A percentile compares a stretch with the other conserved stretches of the same genome.
Evolutionary conservation across 83 land plant species (phyloP).

Genomic region (Diphasiastrum complanatum): DNA sequence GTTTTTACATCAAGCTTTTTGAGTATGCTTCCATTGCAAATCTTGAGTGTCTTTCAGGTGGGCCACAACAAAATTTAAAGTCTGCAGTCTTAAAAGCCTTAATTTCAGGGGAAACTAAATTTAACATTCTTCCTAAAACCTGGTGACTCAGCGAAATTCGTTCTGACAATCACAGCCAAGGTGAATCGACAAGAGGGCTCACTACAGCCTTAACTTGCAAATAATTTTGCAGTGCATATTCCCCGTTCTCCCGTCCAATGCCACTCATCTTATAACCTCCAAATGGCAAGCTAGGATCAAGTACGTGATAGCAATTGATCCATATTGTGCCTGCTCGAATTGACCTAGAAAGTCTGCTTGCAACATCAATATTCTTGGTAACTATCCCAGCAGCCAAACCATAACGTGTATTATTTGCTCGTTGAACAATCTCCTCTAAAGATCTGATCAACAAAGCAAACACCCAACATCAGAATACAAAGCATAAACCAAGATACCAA

Average conservation of each 20-base stretch:
- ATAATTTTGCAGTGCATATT: conserved; percentile 43
- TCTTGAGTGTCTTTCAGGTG: no score
- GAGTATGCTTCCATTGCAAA: no score
- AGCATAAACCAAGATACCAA: not conserved
- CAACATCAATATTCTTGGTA: conserved; percentile 58
- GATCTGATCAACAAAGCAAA: conserved; percentile 40
- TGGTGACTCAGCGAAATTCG: no score
- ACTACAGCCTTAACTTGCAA: conserved; percentile 55
- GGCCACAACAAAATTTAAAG: no score
- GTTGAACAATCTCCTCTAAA: conserved; percentile 62
- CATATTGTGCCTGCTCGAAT: conserved; percentile 73
- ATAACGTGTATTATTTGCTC: conserved; percentile 55
- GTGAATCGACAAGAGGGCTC: conserved; percentile 47
- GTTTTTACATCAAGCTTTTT: no score
- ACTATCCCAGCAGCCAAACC: conserved; percentile 78
- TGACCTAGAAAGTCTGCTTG: conserved; percentile 65
- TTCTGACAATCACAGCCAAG: no score
- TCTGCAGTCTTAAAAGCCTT: no score
- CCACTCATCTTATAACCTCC: conserved; percentile 90
- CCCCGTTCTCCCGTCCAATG: conserved; percentile 55
- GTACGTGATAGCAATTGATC: conserved; percentile 73
- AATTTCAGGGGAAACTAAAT: no score
- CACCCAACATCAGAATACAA: not conserved
- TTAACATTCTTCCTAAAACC: no score
- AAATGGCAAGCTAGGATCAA: conserved; percentile 45